A percentile compares a stretch with the other conserved stretches of the same genome.
These are phyloP conservation scores for Astathelohania contejeani DNA, from an alignment of 371 early-diverging fungal species.

Conservation along the genomic window DNA sequence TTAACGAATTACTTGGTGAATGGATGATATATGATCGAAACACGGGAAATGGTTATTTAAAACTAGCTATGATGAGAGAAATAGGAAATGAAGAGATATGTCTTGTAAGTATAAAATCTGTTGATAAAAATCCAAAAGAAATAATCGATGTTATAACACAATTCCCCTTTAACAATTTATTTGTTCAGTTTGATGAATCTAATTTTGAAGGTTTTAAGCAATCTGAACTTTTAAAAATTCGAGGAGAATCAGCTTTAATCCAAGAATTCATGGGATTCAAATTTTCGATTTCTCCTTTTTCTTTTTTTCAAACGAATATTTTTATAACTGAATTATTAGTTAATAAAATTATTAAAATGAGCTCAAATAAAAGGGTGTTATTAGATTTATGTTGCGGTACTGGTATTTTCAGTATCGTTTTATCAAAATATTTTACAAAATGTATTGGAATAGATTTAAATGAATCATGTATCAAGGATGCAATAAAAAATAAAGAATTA, in stretches of 20 bases:
- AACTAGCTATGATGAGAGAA: slow-evolving; percentile 1
- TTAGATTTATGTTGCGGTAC: slow-evolving; percentile 12
- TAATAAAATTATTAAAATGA: background rate
- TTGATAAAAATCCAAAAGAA: background rate
- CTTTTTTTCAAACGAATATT: slow-evolving; percentile 14
- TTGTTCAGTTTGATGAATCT: background rate
- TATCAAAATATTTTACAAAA: slow-evolving; percentile 4
- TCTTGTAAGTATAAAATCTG: background rate
- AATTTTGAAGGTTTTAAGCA: background rate
- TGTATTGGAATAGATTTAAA: slow-evolving; percentile 5
- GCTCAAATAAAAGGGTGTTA: background rate
- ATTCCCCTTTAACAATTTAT: slow-evolving; percentile 1
- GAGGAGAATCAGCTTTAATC: background rate
- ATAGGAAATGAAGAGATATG: background rate
- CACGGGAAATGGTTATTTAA: slow-evolving; percentile 4
- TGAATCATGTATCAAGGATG: background rate
- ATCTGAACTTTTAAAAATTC: background rate
- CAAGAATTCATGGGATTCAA: background rate
- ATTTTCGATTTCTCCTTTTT: slow-evolving; percentile 4
- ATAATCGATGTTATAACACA: background rate
- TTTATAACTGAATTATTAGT: background rate
- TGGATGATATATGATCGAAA: slow-evolving; percentile 8
- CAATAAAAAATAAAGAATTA: background rate
- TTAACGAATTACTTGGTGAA: background rate
- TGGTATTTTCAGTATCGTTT: slow-evolving; percentile 3